phyloP scores from a whole-genome alignment of 1,139 yeast genomes.

The Meyerozyma sp. region DNA sequence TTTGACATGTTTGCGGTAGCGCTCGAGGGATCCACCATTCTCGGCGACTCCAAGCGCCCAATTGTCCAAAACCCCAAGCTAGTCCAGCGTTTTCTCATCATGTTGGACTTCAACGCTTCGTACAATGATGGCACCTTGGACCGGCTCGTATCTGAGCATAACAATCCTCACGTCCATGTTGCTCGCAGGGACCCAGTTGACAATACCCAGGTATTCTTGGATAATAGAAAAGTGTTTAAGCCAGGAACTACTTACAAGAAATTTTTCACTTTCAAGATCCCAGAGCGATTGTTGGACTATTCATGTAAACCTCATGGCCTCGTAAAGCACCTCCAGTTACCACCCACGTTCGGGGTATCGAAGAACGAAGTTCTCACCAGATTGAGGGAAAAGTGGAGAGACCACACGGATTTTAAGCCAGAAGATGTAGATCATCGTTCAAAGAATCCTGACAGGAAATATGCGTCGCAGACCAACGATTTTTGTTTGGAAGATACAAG shows the following conservation, averaged over 20 bases:
- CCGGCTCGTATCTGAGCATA: constrained; percentile 21
- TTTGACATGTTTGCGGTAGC: constrained; percentile 40
- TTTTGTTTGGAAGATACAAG: constrained; percentile 27
- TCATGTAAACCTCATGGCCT: constrained; percentile 29
- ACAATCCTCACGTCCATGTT: constrained; percentile 21
- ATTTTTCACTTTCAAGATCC: constrained; percentile 35
- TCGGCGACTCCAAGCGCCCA: constrained; percentile 16
- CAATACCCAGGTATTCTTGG: constrained; percentile 22
- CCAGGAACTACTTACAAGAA: constrained; percentile 35
- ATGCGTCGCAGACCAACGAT: constrained; percentile 25
- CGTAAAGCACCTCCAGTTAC: constrained; percentile 32
- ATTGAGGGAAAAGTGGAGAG: constrained; percentile 25
- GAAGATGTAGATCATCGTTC: constrained; percentile 3
- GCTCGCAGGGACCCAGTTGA: constrained; percentile 27
- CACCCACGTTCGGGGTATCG: constrained; percentile 31
- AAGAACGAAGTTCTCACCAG: constrained; percentile 22
- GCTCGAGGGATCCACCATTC: constrained; percentile 28
- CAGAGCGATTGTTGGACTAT: constrained; percentile 32
- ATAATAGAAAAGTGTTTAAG: constrained; percentile 21
- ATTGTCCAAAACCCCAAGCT: constrained; percentile 13
- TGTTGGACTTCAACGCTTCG: constrained; percentile 40
- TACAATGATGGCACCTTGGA: constrained; percentile 37
- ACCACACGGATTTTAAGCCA: constrained; percentile 1
- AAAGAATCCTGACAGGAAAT: constrained; percentile 3
- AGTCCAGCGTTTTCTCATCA: constrained; percentile 21